These are phyloP conservation scores for Fusarium secorum DNA, from an alignment of 2,329 filamentous ascomycete species.

Conservation along the genomic window DNA sequence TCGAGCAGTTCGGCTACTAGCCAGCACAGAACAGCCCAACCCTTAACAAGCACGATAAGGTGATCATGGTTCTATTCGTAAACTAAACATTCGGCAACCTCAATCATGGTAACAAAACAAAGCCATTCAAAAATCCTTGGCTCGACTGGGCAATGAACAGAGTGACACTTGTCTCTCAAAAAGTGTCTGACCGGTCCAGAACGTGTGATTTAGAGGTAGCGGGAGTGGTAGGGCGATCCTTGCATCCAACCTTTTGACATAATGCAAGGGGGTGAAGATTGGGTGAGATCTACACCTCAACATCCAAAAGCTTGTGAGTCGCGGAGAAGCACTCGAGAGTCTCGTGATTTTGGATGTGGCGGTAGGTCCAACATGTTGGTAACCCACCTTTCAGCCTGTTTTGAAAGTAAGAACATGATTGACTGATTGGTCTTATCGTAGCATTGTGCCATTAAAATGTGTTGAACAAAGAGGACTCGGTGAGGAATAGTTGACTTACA, in stretches of 20 bases:
- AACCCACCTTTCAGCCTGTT: slow-evolving; percentile 12
- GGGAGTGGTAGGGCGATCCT: slow-evolving; percentile 23
- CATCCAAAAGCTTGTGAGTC: slow-evolving; percentile 4
- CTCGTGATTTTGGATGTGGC: slow-evolving; percentile 20
- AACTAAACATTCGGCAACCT: neutral
- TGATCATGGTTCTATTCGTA: slow-evolving; percentile 7
- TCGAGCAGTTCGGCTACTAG: neutral
- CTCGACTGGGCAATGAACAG: slow-evolving; percentile 1
- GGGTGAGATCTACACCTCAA: slow-evolving; percentile 10
- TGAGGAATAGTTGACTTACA: slow-evolving; percentile 33
- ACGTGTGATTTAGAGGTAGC: slow-evolving; percentile 28
- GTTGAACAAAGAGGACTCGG: slow-evolving; percentile 32
- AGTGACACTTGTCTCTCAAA: slow-evolving; percentile 30
- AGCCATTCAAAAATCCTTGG: slow-evolving; percentile 8
- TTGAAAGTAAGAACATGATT: slow-evolving; percentile 8
- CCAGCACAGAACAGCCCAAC: neutral
- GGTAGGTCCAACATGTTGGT: slow-evolving; percentile 4
- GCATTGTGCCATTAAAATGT: slow-evolving; percentile 12
- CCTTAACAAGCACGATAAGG: slow-evolving; percentile 1
- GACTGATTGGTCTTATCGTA: slow-evolving; percentile 18
- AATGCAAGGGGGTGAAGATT: slow-evolving; percentile 25
- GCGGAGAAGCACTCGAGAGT: slow-evolving; percentile 7
- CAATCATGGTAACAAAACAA: neutral
- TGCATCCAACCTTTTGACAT: slow-evolving; percentile 26
- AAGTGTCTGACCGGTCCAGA: slow-evolving; percentile 26